Conservation (phyloP, 2,329 filamentous ascomycete genomes). For the Aureobasidium lini region DNA sequence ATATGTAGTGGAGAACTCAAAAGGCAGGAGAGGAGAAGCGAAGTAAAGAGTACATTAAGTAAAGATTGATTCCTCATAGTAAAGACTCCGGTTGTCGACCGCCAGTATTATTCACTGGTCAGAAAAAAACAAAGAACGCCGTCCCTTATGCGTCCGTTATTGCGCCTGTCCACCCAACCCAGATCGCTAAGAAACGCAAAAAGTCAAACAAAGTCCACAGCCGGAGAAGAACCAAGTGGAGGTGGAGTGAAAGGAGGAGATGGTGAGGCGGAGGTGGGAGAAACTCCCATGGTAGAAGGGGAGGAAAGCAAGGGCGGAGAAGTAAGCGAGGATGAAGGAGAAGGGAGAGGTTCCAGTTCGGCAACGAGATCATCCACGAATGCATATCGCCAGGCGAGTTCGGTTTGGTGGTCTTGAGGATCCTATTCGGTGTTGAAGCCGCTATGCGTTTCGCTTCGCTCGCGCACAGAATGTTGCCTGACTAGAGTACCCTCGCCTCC, state of each 20-base stretch:
- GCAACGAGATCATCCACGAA: too few species aligned
- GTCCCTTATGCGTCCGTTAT: neutral
- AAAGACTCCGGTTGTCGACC: neutral
- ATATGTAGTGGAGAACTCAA: neutral
- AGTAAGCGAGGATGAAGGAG: too few species aligned
- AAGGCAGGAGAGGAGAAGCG: neutral
- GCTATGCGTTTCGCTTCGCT: conserved; percentile 13
- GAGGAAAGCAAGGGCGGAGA: too few species aligned
- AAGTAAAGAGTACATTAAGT: neutral
- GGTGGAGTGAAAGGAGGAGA: too few species aligned
- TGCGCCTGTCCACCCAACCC: too few species aligned
- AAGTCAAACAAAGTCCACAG: too few species aligned
- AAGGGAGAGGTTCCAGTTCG: too few species aligned
- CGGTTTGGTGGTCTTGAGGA: neutral
- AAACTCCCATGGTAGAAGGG: too few species aligned
- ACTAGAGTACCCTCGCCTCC: conserved; percentile 87
- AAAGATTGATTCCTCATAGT: neutral
- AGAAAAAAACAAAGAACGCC: neutral
- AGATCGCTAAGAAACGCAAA: neutral
- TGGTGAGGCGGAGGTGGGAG: too few species aligned
- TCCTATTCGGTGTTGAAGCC: conserved; percentile 11
- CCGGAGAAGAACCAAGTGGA: too few species aligned
- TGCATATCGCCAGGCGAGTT: too few species aligned
- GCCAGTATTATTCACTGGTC: neutral
- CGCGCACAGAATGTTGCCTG: conserved; percentile 55